These are phyloP conservation scores for Dendrocalamus latiflorus DNA, from an alignment of 202 grass and related monocot genomes.

Conservation along the genomic window DNA sequence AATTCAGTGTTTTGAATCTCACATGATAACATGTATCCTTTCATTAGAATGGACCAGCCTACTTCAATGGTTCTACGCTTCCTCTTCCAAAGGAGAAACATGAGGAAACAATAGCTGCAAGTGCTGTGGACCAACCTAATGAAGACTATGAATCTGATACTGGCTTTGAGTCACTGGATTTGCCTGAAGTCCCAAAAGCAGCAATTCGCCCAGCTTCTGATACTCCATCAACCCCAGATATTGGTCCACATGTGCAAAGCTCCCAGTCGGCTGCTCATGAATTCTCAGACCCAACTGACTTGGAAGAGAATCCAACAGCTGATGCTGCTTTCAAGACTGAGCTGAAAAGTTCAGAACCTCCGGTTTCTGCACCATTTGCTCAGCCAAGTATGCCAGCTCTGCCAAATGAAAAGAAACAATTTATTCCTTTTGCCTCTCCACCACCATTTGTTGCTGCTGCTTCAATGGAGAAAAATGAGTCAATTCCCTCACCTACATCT, in stretches of 20 bases:
- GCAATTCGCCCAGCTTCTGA: slow-evolving; percentile 45
- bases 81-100: slow-evolving; percentile 79
- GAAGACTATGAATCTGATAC: slow-evolving; percentile 60
- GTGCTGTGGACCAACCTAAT: slow-evolving; percentile 24
- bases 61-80: slow-evolving; percentile 58
- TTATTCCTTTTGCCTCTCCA: slow-evolving; percentile 58
- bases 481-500: slow-evolving; percentile 24
- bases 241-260: slow-evolving; percentile 13
- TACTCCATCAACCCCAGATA: slow-evolving; percentile 38
- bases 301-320: slow-evolving; percentile 49
- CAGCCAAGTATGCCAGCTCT: slow-evolving; percentile 35
- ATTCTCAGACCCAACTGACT: slow-evolving; percentile 16
- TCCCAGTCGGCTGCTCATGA: slow-evolving; percentile 18
- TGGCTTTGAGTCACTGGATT: slow-evolving; percentile 57
- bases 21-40: slow-evolving; percentile 10
- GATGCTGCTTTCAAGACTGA: slow-evolving; percentile 32
- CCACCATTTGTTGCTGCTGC: slow-evolving; percentile 39
- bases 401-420: slow-evolving; percentile 56
- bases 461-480: slow-evolving; percentile 26
- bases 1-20: slow-evolving; percentile 6
- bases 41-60: slow-evolving; percentile 79
- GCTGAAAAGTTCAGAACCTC: slow-evolving; percentile 30
- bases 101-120: slow-evolving; percentile 39
- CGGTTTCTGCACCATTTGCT: slow-evolving; percentile 5
- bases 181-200: slow-evolving; percentile 90